These are phyloP conservation scores for Phialophora chinensis DNA, from an alignment of 2,329 filamentous ascomycete genomes.

Conservation along the genomic window DNA sequence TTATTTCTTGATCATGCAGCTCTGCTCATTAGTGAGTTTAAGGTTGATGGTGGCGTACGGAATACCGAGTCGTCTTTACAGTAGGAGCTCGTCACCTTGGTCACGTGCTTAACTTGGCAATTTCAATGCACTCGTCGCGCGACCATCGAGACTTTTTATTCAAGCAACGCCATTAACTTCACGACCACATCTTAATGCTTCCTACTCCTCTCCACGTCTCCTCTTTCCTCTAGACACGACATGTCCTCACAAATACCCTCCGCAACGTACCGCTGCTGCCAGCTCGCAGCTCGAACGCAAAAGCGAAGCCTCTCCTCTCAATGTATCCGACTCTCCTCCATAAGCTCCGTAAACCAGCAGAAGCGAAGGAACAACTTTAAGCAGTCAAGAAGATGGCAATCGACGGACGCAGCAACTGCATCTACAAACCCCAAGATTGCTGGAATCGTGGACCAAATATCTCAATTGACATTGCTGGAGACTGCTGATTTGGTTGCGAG, in stretches of 20 bases:
- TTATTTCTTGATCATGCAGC: not conserved
- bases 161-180: not conserved
- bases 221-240: not conserved
- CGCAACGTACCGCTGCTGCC: slow-evolving; percentile 33
- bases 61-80: not conserved
- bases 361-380: slow-evolving; percentile 42
- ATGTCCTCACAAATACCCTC: slow-evolving; percentile 30
- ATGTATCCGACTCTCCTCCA: slow-evolving; percentile 49
- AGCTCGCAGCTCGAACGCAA: slow-evolving; percentile 38
- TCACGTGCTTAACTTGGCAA: not conserved
- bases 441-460: slow-evolving; percentile 97
- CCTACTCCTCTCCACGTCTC: not conserved
- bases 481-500: slow-evolving; percentile 93
- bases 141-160: slow-evolving; percentile 3
- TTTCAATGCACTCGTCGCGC: slow-evolving; percentile 5
- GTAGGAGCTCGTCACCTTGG: not conserved
- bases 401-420: slow-evolving; percentile 71
- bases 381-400: slow-evolving; percentile 78
- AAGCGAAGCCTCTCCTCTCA: slow-evolving; percentile 40
- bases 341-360: slow-evolving; percentile 48
- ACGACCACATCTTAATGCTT: not conserved
- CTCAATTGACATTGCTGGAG: slow-evolving; percentile 95
- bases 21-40: not conserved
- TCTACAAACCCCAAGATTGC: slow-evolving; percentile 86
- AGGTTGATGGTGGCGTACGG: not conserved